Base-by-base conservation (phyloP, 2,329 filamentous ascomycete species). In the Cladophialophora bantiana region DNA sequence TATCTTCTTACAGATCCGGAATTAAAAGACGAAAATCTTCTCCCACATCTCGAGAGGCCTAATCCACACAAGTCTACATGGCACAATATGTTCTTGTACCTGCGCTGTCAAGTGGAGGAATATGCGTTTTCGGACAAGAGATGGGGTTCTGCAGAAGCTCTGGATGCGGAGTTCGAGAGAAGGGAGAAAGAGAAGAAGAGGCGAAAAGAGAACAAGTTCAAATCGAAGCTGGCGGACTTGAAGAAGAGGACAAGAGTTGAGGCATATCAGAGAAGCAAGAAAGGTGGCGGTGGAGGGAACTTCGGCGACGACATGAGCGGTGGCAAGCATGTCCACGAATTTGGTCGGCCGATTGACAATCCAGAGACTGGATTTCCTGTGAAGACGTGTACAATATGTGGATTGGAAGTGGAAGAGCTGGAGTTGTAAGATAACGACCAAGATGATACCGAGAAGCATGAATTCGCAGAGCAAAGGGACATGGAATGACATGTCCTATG, bases 21-120 rank as follows among this genome's bases (percentile, higher is more conserved):
- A 78, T 85, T 99, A n/a, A 90, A 90, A 73, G 95, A 99, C 75
- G 86, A 88, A 65, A 90, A 94, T 15, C 83, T 99, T 1, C 84
- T 99, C 0, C 94, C 94, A 0, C 94, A 96, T 77, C 84, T 99
- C 7, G 90, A 91, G 62, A 89, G 90, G 38, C 94, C 95, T 1
- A 99, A 99, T 74, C 95, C 95, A 0, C 95, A 97, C 80, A 97
- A 97, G 77, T 89, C 91, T 0, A 93, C 94, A 66, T 99, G 93
- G 92, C 93, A 97, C 78, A 93, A 96, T 82, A 99, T 99, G 95
- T 97, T 97, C 90, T 86, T 99, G 2, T 99, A 95, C 77, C 83
- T 99, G 26, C 90, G 95, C 0, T 96, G 88, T 68, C 95, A 99
- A 76, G 92, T 99, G 1, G 95, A 99, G 76, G 93, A 93, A 64